These are phyloP conservation scores for Collybia nuda DNA, from an alignment of 768 basidiomycete species.

Conservation along the genomic window DNA sequence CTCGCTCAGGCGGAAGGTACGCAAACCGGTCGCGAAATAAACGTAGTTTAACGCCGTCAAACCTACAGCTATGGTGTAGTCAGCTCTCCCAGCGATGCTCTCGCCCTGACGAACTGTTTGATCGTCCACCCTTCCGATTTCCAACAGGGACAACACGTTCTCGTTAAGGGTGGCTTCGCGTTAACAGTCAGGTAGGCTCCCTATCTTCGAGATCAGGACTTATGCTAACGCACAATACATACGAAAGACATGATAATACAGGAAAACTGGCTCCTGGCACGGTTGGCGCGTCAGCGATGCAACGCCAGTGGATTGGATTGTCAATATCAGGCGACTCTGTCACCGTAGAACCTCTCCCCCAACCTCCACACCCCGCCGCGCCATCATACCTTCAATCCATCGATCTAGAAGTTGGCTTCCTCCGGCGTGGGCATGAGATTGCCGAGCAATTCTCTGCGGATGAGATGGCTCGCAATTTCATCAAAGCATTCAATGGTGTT, in stretches of 20 bases:
- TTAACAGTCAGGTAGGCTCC: slow-evolving; percentile 67
- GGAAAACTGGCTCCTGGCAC: slow-evolving; percentile 64
- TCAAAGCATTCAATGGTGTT: slow-evolving; percentile 71
- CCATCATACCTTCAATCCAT: slow-evolving; percentile 73
- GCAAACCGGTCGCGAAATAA: not conserved
- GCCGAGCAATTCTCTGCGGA: slow-evolving; percentile 82
- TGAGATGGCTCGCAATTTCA: slow-evolving; percentile 75
- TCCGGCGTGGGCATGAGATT: slow-evolving; percentile 50
- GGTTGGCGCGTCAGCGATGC: slow-evolving; percentile 75
- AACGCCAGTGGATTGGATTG: slow-evolving; percentile 89
- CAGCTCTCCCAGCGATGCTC: slow-evolving; percentile 57
- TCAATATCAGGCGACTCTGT: slow-evolving; percentile 77
- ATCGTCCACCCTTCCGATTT: slow-evolving; percentile 83
- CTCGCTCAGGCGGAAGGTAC: slow-evolving; percentile 29
- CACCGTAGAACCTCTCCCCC: slow-evolving; percentile 62
- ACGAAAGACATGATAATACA: slow-evolving; percentile 73
- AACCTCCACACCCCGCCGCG: slow-evolving; percentile 46
- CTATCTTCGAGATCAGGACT: not conserved
- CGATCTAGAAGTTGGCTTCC: slow-evolving; percentile 78
- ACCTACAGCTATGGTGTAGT: slow-evolving; percentile 54
- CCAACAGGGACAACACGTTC: slow-evolving; percentile 65
- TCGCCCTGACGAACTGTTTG: slow-evolving; percentile 81
- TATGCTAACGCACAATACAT: not conserved
- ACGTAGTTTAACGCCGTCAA: not conserved
- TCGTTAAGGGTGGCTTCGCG: slow-evolving; percentile 70